Conservation (phyloP, 2,329 filamentous ascomycete genomes). For the Atkinsonella hypoxylon region DNA sequence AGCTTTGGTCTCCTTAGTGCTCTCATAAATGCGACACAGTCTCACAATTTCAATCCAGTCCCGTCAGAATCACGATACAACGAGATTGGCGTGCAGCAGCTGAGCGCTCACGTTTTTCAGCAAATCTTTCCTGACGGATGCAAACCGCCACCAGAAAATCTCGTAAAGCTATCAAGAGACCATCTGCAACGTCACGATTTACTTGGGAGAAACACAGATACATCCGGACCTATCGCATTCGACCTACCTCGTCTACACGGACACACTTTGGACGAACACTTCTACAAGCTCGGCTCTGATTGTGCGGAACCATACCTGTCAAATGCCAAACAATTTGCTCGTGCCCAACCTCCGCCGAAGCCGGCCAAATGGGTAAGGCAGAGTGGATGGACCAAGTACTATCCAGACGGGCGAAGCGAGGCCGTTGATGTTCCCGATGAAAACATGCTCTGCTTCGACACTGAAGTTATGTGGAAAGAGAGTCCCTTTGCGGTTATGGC, state of each 20-base stretch:
- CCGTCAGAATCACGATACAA: slow-evolving; percentile 61
- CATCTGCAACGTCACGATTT: slow-evolving; percentile 80
- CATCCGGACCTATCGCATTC: slow-evolving; percentile 64
- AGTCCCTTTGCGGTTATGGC: slow-evolving; percentile 93
- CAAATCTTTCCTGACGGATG: slow-evolving; percentile 63
- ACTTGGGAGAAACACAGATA: slow-evolving; percentile 80
- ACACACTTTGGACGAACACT: slow-evolving; percentile 80
- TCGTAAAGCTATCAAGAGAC: slow-evolving; percentile 69
- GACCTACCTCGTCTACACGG: slow-evolving; percentile 74
- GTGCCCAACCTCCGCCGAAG: slow-evolving; percentile 43
- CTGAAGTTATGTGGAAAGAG: slow-evolving; percentile 92
- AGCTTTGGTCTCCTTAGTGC: background rate
- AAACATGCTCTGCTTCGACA: slow-evolving; percentile 80
- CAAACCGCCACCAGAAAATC: slow-evolving; percentile 50
- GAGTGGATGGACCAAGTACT: slow-evolving; percentile 94
- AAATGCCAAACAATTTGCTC: slow-evolving; percentile 63
- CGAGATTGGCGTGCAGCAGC: slow-evolving; percentile 87
- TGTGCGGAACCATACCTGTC: slow-evolving; percentile 74
- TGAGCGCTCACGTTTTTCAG: slow-evolving; percentile 69
- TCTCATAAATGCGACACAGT: background rate
- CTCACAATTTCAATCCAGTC: slow-evolving; percentile 19
- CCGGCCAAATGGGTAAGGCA: slow-evolving; percentile 61
- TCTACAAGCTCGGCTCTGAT: slow-evolving; percentile 76
- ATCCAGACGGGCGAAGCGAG: slow-evolving; percentile 58
- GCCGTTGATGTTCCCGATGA: slow-evolving; percentile 67